Conservation (phyloP, 2,329 filamentous ascomycete genomes). For the Sclerotinia nivalis region DNA sequence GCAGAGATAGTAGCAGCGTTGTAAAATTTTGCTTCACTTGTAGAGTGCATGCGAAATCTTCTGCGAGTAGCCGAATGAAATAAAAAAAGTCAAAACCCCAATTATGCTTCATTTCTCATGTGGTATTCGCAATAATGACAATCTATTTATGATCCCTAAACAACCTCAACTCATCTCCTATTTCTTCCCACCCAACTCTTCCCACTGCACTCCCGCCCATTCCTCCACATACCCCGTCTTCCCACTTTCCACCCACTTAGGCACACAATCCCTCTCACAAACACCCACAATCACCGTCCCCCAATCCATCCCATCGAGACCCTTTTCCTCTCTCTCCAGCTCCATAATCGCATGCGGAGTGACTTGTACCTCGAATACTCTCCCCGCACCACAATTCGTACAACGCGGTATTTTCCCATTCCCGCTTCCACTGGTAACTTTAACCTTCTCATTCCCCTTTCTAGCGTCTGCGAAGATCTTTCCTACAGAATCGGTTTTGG, state of each 20-base stretch:
- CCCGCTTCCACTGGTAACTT: conserved; percentile 25
- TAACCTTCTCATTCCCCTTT: conserved; percentile 33
- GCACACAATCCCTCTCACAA: conserved; percentile 76
- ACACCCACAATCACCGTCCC: conserved; percentile 87
- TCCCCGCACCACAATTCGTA: conserved; percentile 68
- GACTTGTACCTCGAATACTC: conserved; percentile 90
- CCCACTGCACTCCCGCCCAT: conserved; percentile 98
- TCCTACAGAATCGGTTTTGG: conserved; percentile 72
- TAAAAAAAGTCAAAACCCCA: conserved; percentile 13
- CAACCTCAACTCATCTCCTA: background rate
- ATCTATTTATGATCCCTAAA: background rate
- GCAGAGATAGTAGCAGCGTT: conserved; percentile 15
- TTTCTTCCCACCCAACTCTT: conserved; percentile 58
- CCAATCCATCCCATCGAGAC: conserved; percentile 93
- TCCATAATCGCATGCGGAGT: conserved; percentile 87
- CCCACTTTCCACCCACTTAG: conserved; percentile 56
- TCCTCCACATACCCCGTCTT: conserved; percentile 80
- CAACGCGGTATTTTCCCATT: conserved; percentile 68
- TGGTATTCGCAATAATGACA: conserved; percentile 12
- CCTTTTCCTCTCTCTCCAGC: conserved; percentile 74
- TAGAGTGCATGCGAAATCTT: conserved; percentile 6
- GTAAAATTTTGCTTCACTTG: conserved; percentile 3
- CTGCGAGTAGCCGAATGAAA: conserved; percentile 14
- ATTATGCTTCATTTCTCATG: conserved; percentile 9
- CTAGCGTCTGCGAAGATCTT: conserved; percentile 51